Base-by-base conservation (phyloP, 2,329 filamentous ascomycete species). In the Sporothrix schenckii region DNA sequence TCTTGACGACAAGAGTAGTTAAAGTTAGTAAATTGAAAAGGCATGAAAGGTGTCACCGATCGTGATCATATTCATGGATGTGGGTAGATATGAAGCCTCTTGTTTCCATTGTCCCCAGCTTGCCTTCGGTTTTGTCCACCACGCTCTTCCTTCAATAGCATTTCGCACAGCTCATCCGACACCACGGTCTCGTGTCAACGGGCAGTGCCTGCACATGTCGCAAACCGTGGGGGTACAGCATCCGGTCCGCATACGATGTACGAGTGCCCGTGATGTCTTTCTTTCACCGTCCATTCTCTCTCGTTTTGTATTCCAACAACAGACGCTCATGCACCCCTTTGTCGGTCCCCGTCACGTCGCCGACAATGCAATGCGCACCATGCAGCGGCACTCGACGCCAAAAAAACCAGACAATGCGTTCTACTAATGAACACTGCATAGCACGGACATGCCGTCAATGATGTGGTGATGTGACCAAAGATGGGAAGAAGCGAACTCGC, bases 191-290 rank as follows among this genome's bases (percentile, higher is more conserved):
- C 58, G 58, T 47, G 39, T 47, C 13, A 47, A 16, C 39, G 16
- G 58, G 39, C 58, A 19, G 58, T 63, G 39, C 58, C 58, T 47
- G 58, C 39, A 47, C n/a, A 47, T 47, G 39, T 47, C 58, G n/a
- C 30, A 11, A 47, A 13, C 21, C 58, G 39, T 6, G 58, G 27
- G 34, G 27, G 14, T 47, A 10, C 58, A 47, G 39, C 39, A 63
- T 63, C 41, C 58, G 14, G 21, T 39, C 44, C 27, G 21, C 56
- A 61, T 61, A 24, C 58, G 39, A 27, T 27, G 58, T 47, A 21
- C 52, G 47, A 5, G 58, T 63, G 58, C 39, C 58, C 56, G 34
- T 61, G 30, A 61, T 61, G 56, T 16, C 3, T 61, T 61, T 11
- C 9, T 3, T 13, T 34, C 34, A 9, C 34, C 21, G 13, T 53